Evolutionary conservation across 345 rosid species (phyloP).

Genomic region (Streptanthus diversifolius): DNA sequence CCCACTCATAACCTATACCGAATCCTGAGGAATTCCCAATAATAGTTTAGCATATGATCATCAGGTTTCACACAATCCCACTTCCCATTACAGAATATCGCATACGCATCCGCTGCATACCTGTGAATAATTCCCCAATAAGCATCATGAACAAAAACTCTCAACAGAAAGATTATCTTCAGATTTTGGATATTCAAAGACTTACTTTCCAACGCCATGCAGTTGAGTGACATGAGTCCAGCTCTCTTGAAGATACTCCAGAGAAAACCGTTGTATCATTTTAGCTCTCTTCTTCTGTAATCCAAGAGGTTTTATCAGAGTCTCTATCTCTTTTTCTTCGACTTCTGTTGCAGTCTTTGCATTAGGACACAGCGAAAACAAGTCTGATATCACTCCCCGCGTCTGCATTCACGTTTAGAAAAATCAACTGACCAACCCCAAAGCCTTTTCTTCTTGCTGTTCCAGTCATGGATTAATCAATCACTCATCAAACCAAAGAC

Average conservation of each 20-base stretch:
- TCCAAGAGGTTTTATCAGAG: constrained; percentile 50
- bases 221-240: constrained; percentile 88
- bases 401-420: constrained; percentile 38
- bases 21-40: constrained; percentile 60
- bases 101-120: constrained; percentile 89
- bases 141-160: neutral
- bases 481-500: neutral
- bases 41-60: constrained; percentile 67
- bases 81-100: constrained; percentile 82
- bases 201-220: constrained; percentile 74
- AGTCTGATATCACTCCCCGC: constrained; percentile 38
- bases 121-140: constrained; percentile 32
- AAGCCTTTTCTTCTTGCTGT: neutral
- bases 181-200: neutral
- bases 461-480: neutral
- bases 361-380: constrained; percentile 62
- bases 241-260: constrained; percentile 55
- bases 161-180: neutral
- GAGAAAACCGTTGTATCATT: constrained; percentile 53
- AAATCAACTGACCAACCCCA: neutral
- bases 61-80: constrained; percentile 61
- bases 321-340: constrained; percentile 41
- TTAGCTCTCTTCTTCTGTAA: constrained; percentile 55
- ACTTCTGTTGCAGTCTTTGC: constrained; percentile 57
- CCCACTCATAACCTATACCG: constrained; percentile 10